phyloP scores from a whole-genome alignment of 2,329 filamentous ascomycete species.

The Lachnellula subtilissima region DNA sequence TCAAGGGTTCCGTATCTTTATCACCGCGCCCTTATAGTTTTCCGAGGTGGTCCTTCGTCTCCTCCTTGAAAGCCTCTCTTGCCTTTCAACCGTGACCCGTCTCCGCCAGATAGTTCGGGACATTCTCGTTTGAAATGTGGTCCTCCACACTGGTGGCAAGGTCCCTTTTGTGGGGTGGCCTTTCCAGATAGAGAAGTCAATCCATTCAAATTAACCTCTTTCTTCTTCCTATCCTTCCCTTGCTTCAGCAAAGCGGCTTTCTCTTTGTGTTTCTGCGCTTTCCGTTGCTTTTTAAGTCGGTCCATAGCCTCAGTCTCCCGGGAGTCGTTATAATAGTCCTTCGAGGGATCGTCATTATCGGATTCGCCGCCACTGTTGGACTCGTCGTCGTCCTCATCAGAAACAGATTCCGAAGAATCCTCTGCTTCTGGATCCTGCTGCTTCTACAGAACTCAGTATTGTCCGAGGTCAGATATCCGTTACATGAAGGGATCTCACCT shows the following conservation, averaged over 20 bases:
- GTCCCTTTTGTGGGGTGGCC: constrained; percentile 21
- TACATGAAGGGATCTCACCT: constrained; percentile 25
- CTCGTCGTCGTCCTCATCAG: constrained; percentile 30
- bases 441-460: constrained; percentile 29
- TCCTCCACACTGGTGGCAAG: constrained; percentile 56
- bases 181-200: constrained; percentile 56
- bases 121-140: constrained; percentile 54
- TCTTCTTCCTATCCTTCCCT: constrained; percentile 56
- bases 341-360: constrained; percentile 38
- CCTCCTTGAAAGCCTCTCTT: constrained; percentile 24
- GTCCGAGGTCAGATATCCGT: background rate
- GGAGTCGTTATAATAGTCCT: constrained; percentile 40
- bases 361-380: constrained; percentile 20
- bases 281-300: constrained; percentile 38
- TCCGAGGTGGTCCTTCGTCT: constrained; percentile 19
- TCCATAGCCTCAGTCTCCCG: constrained; percentile 40
- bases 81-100: constrained; percentile 36
- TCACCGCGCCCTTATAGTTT: background rate
- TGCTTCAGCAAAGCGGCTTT: constrained; percentile 46
- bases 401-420: constrained; percentile 34
- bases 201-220: constrained; percentile 61
- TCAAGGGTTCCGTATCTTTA: background rate
- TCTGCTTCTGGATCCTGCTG: constrained; percentile 34
- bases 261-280: constrained; percentile 44
- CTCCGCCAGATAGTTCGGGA: constrained; percentile 33